Conservation (phyloP, 306 rosid genomes). For the Malus orientalis region DNA sequence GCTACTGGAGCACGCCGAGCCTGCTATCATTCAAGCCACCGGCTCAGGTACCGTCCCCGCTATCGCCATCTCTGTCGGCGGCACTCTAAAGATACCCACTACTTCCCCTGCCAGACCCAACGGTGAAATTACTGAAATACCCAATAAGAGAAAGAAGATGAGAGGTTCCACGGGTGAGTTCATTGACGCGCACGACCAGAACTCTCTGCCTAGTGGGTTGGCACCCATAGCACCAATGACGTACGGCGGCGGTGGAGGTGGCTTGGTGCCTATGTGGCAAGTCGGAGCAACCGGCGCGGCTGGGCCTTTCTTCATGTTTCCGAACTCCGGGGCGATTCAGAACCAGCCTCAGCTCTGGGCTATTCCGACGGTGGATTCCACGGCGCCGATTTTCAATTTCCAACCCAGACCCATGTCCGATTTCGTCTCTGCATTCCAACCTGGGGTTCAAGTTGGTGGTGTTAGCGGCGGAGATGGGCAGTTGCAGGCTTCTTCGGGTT, state of each 20-base stretch:
- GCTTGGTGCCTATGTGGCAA: slow-evolving; percentile 55
- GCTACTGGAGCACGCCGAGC: slow-evolving; percentile 71
- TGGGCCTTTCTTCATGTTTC: slow-evolving; percentile 68
- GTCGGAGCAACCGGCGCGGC: slow-evolving; percentile 19
- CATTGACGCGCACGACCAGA: slow-evolving; percentile 38
- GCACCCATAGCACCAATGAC: slow-evolving; percentile 47
- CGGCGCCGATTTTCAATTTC: slow-evolving; percentile 36
- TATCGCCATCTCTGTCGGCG: slow-evolving; percentile 72
- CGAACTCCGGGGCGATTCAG: slow-evolving; percentile 14
- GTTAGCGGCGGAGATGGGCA: slow-evolving; percentile 4
- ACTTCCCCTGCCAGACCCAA: slow-evolving; percentile 52
- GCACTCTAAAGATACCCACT: slow-evolving; percentile 72
- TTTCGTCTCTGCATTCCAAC: slow-evolving; percentile 46
- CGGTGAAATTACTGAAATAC: slow-evolving; percentile 31
- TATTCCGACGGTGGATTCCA: slow-evolving; percentile 32
- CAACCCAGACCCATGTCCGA: slow-evolving; percentile 59
- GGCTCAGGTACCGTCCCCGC: slow-evolving; percentile 84
- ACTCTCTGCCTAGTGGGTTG: slow-evolving; percentile 51
- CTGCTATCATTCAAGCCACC: slow-evolving; percentile 68
- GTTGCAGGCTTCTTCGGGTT: slow-evolving; percentile 11
- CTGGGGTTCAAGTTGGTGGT: slow-evolving; percentile 20
- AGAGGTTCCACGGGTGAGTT: slow-evolving; percentile 41
- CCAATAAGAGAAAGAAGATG: slow-evolving; percentile 35
- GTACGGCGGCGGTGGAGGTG: background rate
- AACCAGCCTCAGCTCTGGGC: slow-evolving; percentile 70